Conservation (phyloP, 805 yeast species). For the Lipomyces orientalis region DNA sequence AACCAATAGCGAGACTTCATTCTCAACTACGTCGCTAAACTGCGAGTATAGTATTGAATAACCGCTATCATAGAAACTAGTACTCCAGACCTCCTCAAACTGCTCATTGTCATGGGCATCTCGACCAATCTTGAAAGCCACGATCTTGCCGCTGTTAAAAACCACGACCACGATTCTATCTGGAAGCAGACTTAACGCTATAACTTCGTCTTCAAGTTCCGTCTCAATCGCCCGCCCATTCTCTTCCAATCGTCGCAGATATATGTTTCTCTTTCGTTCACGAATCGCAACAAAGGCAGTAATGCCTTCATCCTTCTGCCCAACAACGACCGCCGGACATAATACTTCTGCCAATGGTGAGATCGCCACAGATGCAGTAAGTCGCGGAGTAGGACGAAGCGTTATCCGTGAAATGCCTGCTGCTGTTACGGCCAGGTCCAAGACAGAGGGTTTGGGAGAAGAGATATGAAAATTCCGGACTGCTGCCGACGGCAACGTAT, state of each 20-base stretch:
- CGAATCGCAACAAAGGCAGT: conserved; percentile 25
- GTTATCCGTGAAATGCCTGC: conserved; percentile 27
- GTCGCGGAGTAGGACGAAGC: conserved; percentile 32
- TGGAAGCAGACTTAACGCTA: conserved; percentile 8
- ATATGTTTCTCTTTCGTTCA: conserved; percentile 24
- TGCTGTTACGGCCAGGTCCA: conserved; percentile 29
- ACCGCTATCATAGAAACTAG: not conserved
- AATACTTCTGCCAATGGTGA: conserved; percentile 34
- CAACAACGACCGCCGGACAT: conserved; percentile 28
- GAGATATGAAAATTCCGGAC: conserved; percentile 24
- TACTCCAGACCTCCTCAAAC: conserved; percentile 9
- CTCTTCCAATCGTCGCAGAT: conserved; percentile 25
- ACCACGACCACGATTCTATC: conserved; percentile 18
- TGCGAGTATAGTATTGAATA: not conserved
- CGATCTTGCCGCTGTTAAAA: conserved; percentile 21
- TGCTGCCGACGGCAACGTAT: conserved; percentile 14
- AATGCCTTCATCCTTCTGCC: conserved; percentile 8
- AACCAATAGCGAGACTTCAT: conserved; percentile 11
- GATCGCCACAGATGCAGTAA: conserved; percentile 30
- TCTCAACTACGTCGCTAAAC: not conserved
- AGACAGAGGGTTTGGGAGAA: conserved; percentile 21
- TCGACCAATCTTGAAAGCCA: conserved; percentile 15
- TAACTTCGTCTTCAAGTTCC: conserved; percentile 12
- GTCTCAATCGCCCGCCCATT: conserved; percentile 19
- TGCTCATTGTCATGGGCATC: conserved; percentile 8